phyloP scores from a whole-genome alignment of 257 asterid genomes.

The Nicotiana attenuata region DNA sequence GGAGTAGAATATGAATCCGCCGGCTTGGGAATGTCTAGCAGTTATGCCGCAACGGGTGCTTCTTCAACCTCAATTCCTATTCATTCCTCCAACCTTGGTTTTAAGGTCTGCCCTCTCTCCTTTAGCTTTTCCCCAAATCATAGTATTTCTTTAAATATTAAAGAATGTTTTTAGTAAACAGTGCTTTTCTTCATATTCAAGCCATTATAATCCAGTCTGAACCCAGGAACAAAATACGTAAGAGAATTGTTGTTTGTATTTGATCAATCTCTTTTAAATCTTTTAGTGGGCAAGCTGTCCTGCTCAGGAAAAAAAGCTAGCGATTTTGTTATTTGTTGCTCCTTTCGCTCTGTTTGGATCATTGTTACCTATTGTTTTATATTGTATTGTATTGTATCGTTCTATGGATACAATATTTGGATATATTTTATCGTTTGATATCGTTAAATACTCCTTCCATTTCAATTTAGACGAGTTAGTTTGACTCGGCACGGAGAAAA shows the following conservation, averaged over 20 bases:
- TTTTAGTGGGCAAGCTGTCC: neutral
- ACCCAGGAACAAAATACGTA: neutral
- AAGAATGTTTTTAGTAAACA: too few relatives aligned
- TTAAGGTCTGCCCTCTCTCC: constrained; percentile 10
- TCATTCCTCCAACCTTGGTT: constrained; percentile 21
- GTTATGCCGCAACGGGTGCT: neutral
- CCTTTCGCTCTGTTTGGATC: too few relatives aligned
- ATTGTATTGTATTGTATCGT: too few relatives aligned
- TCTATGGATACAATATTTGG: too few relatives aligned
- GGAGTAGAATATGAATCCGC: neutral
- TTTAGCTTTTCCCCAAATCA: too few relatives aligned
- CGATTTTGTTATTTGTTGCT: neutral
- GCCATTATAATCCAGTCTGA: neutral
- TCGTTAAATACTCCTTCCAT: too few relatives aligned
- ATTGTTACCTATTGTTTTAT: too few relatives aligned
- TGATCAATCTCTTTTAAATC: neutral
- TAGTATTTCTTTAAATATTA: neutral
- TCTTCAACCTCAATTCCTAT: constrained; percentile 14
- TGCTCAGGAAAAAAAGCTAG: neutral
- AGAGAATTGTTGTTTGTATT: too few relatives aligned
- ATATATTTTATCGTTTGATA: too few relatives aligned
- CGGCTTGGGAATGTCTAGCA: neutral
- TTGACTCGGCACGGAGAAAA: too few relatives aligned
- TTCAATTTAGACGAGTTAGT: too few relatives aligned
- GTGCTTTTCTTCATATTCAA: neutral